These are phyloP conservation scores for Coemansia sp. DNA, from an alignment of 192 early-diverging fungal genomes.

Conservation along the genomic window DNA sequence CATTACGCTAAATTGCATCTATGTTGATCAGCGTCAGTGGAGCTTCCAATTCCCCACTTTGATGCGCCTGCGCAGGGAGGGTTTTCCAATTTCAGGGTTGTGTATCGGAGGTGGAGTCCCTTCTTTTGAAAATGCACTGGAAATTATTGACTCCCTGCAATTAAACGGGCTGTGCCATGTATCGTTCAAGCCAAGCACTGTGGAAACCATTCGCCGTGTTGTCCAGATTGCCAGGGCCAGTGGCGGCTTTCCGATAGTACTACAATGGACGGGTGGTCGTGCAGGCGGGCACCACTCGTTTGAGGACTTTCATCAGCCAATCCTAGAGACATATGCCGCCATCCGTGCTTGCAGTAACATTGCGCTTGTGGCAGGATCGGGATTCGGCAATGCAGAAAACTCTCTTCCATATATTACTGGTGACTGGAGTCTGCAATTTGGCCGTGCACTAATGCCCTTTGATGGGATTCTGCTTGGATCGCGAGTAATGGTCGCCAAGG, in stretches of 20 bases:
- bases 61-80: slow-evolving; percentile 74
- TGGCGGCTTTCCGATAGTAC: slow-evolving; percentile 80
- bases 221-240: slow-evolving; percentile 82
- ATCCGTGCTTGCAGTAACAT: slow-evolving; percentile 81
- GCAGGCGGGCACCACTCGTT: slow-evolving; percentile 95
- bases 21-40: slow-evolving; percentile 87
- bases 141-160: slow-evolving; percentile 75
- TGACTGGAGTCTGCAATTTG: slow-evolving; percentile 78
- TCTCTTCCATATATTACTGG: slow-evolving; percentile 90
- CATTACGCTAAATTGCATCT: slow-evolving; percentile 87
- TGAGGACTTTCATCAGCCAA: slow-evolving; percentile 92
- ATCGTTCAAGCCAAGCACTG: slow-evolving; percentile 83
- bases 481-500: slow-evolving; percentile 92
- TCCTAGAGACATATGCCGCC: slow-evolving; percentile 63
- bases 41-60: slow-evolving; percentile 74
- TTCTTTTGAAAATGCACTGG: slow-evolving; percentile 75
- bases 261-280: slow-evolving; percentile 97
- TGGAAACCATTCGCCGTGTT: slow-evolving; percentile 74
- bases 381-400: slow-evolving; percentile 83
- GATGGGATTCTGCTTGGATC: slow-evolving; percentile 95
- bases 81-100: slow-evolving; percentile 89
- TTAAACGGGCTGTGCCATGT: slow-evolving; percentile 71
- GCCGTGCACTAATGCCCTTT: slow-evolving; percentile 89
- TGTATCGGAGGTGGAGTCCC: slow-evolving; percentile 93
- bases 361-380: slow-evolving; percentile 85